A percentile compares a stretch with the other conserved stretches of the same genome.
These are phyloP conservation scores for Coemansia sp. DNA, from an alignment of 192 early-diverging fungal genomes.

Conservation along the genomic window DNA sequence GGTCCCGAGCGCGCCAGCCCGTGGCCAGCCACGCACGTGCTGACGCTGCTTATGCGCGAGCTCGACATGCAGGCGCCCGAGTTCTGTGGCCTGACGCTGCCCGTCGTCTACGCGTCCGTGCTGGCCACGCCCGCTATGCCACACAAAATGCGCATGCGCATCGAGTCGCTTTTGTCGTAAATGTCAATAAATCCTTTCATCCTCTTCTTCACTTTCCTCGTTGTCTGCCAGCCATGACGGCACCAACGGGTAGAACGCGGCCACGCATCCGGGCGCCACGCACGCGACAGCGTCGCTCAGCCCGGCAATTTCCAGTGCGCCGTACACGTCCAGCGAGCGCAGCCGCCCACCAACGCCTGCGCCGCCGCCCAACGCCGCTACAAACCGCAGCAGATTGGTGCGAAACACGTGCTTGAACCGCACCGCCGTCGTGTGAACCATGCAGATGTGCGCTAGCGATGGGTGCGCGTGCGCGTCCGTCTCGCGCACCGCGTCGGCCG, in stretches of 20 bases:
- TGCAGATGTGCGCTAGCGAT: conserved; percentile 18
- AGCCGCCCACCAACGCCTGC: conserved; percentile 11
- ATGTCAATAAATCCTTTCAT: not conserved
- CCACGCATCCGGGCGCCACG: conserved; percentile 14
- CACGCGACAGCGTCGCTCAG: conserved; percentile 11
- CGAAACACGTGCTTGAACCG: conserved; percentile 25
- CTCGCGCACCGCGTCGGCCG: not conserved
- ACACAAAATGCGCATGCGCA: conserved; percentile 36
- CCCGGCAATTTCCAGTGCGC: conserved; percentile 18
- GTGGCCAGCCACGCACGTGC: conserved; percentile 31
- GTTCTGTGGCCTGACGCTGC: conserved; percentile 43
- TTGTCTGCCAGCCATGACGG: conserved; percentile 23
- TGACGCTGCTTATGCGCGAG: conserved; percentile 42
- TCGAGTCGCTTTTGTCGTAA: conserved; percentile 30
- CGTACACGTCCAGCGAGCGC: conserved; percentile 30
- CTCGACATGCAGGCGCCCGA: conserved; percentile 27
- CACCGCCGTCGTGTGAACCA: conserved; percentile 15
- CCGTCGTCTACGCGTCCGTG: conserved; percentile 37
- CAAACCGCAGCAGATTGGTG: conserved; percentile 18
- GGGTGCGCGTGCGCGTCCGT: not conserved
- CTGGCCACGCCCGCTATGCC: conserved; percentile 16
- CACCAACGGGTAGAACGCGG: conserved; percentile 21
- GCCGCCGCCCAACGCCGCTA: conserved; percentile 12
- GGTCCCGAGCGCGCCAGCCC: not conserved
- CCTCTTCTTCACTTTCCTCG: not conserved